Conservation (phyloP, 2,329 filamentous ascomycete genomes). For the Fusarium tuaranense region DNA sequence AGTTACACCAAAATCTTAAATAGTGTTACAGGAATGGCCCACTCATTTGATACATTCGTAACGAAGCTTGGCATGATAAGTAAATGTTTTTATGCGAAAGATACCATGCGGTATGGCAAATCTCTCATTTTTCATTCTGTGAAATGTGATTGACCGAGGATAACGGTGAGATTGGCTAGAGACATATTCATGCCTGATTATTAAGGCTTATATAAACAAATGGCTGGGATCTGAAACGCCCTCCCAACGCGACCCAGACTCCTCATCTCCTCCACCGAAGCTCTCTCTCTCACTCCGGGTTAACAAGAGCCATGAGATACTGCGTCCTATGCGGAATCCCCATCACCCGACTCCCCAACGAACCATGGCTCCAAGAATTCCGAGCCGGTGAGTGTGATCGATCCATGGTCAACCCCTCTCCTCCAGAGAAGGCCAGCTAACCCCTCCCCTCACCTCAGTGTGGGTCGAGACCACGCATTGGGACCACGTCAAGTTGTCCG, state of each 20-base stretch:
- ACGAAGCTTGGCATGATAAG: not conserved
- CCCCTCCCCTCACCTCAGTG: not conserved
- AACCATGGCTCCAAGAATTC: slow-evolving; percentile 17
- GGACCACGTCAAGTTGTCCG: slow-evolving; percentile 12
- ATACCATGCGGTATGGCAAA: not conserved
- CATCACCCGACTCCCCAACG: not conserved
- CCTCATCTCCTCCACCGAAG: not conserved
- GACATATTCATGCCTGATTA: not conserved
- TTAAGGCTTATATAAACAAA: not conserved
- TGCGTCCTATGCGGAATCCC: slow-evolving; percentile 18
- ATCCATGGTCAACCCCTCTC: not conserved
- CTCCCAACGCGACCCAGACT: not conserved
- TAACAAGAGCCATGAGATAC: not conserved
- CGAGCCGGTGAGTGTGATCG: slow-evolving; percentile 14
- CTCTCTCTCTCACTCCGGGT: not conserved
- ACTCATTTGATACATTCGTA: not conserved
- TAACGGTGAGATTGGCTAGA: not conserved
- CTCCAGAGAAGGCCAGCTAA: not conserved
- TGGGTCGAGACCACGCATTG: slow-evolving; percentile 17
- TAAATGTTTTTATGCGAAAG: not conserved
- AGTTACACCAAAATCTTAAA: not conserved
- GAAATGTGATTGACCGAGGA: not conserved
- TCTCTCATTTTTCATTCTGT: not conserved
- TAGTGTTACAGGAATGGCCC: not conserved
- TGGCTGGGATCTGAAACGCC: not conserved